phyloP scores from a whole-genome alignment of 1,284 basidiomycete genomes.

The Polyporus tsugae region DNA sequence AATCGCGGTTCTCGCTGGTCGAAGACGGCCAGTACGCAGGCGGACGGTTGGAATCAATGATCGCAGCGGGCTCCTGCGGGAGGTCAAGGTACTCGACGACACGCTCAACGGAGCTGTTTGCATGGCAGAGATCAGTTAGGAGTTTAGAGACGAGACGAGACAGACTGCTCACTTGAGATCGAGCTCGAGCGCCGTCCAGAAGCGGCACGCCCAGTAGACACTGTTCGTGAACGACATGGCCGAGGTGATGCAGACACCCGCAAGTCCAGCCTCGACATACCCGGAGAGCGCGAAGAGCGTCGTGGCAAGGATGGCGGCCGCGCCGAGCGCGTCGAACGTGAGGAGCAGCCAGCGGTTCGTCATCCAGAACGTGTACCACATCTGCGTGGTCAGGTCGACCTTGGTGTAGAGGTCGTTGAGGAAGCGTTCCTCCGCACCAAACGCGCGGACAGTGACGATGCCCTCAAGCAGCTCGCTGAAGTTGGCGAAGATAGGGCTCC shows the following conservation, averaged over 20 bases:
- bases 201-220: slow-evolving; percentile 78
- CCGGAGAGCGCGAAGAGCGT: slow-evolving; percentile 80
- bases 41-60: slow-evolving; percentile 71
- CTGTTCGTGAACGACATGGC: slow-evolving; percentile 67
- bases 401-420: slow-evolving; percentile 74
- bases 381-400: slow-evolving; percentile 74
- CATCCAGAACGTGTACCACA: slow-evolving; percentile 86
- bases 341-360: slow-evolving; percentile 81
- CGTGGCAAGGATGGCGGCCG: slow-evolving; percentile 68
- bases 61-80: slow-evolving; percentile 83
- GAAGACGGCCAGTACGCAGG: slow-evolving; percentile 89
- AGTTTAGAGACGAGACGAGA: not conserved
- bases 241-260: slow-evolving; percentile 87
- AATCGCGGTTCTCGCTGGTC: slow-evolving; percentile 56
- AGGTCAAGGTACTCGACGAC: slow-evolving; percentile 89
- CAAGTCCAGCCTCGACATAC: slow-evolving; percentile 75
- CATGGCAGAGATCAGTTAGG: not conserved
- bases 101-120: slow-evolving; percentile 80
- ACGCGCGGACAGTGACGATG: slow-evolving; percentile 89
- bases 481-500: slow-evolving; percentile 79
- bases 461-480: slow-evolving; percentile 85
- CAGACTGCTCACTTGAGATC: slow-evolving; percentile 64
- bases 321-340: slow-evolving; percentile 82
- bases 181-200: slow-evolving; percentile 65
- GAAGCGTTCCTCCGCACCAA: slow-evolving; percentile 85